Evolutionary conservation across 352 stramenopile species (phyloP).

Genomic region (Phytophthora pinifolia): DNA sequence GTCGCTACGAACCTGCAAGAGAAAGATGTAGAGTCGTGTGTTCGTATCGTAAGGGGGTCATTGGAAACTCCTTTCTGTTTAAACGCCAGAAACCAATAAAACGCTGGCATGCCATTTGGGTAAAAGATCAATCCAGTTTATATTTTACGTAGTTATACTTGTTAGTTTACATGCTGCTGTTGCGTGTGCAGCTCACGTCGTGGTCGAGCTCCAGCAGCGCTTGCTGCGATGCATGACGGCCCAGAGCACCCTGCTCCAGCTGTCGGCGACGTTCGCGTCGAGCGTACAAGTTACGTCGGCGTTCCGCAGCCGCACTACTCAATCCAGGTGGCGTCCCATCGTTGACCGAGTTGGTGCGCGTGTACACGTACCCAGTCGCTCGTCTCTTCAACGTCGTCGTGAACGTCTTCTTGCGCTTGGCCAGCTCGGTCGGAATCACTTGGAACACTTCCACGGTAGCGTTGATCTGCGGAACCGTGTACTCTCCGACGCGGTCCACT

Average conservation of each 20-base stretch:
- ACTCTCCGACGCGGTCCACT: constrained; percentile 40
- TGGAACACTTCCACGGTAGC: constrained; percentile 45
- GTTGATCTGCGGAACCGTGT: constrained; percentile 41
- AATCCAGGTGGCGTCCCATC: constrained; percentile 18
- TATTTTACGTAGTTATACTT: constrained; percentile 17
- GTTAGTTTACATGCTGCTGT: constrained; percentile 31
- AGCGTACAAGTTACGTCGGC: constrained; percentile 31
- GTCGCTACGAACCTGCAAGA: constrained; percentile 6
- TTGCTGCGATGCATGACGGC: constrained; percentile 23
- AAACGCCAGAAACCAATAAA: background rate
- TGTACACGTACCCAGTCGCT: constrained; percentile 2
- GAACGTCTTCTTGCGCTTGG: constrained; percentile 41
- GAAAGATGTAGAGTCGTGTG: constrained; percentile 24
- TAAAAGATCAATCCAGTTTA: background rate
- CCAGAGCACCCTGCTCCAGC: constrained; percentile 24
- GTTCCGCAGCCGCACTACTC: constrained; percentile 24
- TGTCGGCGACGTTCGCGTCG: constrained; percentile 31
- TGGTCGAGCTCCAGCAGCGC: constrained; percentile 15
- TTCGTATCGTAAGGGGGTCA: constrained; percentile 16
- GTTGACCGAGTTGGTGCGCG: constrained; percentile 2
- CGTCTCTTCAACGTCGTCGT: constrained; percentile 35
- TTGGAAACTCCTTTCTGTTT: constrained; percentile 15
- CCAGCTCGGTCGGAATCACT: constrained; percentile 31
- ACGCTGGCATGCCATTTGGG: too few relatives aligned
- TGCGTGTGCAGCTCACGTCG: constrained; percentile 8